Evolutionary conservation across 2,329 filamentous ascomycete genomes (phyloP).

Genomic region (Colletotrichum limetticola): DNA sequence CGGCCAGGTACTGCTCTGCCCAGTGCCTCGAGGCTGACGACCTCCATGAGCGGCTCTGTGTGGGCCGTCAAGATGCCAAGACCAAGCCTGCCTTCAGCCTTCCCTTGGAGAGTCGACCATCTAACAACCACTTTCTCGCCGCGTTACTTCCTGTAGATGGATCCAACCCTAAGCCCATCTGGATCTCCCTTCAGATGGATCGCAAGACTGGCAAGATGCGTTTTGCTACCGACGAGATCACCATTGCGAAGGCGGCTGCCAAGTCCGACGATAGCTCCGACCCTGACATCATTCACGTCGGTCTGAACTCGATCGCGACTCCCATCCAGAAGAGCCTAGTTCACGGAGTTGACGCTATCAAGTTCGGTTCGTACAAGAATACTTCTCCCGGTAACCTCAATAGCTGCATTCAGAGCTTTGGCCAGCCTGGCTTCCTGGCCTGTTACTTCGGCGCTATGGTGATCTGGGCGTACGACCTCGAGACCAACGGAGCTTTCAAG

Average conservation of each 20-base stretch:
- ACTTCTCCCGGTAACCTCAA: neutral
- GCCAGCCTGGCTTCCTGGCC: neutral
- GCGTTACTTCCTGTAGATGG: fast-evolving
- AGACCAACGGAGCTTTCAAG: neutral
- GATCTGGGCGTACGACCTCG: neutral
- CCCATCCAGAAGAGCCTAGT: neutral
- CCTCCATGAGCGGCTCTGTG: neutral
- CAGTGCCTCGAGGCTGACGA: neutral
- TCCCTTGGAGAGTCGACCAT: neutral
- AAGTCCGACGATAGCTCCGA: neutral
- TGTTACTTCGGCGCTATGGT: neutral
- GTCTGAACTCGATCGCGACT: neutral
- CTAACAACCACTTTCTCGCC: fast-evolving
- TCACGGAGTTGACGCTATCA: neutral
- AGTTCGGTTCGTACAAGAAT: neutral
- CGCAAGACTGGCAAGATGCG: neutral
- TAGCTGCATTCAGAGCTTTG: neutral
- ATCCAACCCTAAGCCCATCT: neutral
- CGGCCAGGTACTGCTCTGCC: neutral
- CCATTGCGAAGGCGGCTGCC: neutral
- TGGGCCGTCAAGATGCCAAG: neutral
- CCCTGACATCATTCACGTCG: neutral
- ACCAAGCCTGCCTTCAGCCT: neutral
- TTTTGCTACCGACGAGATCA: neutral
- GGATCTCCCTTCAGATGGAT: neutral